Base-by-base conservation (phyloP, 768 basidiomycete genomes). In the Russula sp. region DNA sequence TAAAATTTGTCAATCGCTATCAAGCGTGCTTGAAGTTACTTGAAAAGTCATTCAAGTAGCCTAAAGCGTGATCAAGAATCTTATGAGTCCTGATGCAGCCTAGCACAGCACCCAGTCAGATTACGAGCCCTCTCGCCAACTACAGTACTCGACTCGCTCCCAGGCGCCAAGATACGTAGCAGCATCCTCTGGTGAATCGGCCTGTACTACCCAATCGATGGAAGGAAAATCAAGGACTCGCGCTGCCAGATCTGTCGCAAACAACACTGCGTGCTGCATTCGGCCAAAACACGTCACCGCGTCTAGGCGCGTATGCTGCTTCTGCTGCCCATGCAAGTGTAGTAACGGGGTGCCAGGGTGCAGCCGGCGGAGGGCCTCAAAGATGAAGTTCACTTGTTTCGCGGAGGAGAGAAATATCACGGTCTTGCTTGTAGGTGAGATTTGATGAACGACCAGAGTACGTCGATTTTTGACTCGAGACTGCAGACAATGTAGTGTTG, bases 341-440 rank as follows among this genome's bases (percentile, higher is more conserved):
- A 99, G 82, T n/a, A 99, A 80, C 4, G 96, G 86, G 5, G 94
- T 79, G 69, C 96, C 96, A 0, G 96, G 96, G 67, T 96, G 96
- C 80, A 99, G 85, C 74, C 89, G 89, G 78, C 93, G 89, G 76
- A 99, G n/a, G 18, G 90, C 92, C 77, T 97, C 95, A 72, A 90
- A 98, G 8, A 90, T 88, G 75, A 98, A 98, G 22, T 94, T 92
- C 57, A 98, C 94, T 77, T 99, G 97, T 75, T 98, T 98, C 74
- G 94, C 90, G 66, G 88, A 89, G 26, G 94, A 97, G 69, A 98
- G 79, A 76, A 99, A 98, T 3, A 98, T 94, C 42, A 99, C 86
- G 7, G 84, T 84, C 76, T 99, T 99, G 71, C 82, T 74, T 92
- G 90, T 11, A 98, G 81, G 71, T 98, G 97, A 6, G 87, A 88